A percentile compares a stretch with the other conserved stretches of the same genome.
Evolutionary conservation across 345 rosid genomes (phyloP).

Genomic region (Citrus glauca): DNA sequence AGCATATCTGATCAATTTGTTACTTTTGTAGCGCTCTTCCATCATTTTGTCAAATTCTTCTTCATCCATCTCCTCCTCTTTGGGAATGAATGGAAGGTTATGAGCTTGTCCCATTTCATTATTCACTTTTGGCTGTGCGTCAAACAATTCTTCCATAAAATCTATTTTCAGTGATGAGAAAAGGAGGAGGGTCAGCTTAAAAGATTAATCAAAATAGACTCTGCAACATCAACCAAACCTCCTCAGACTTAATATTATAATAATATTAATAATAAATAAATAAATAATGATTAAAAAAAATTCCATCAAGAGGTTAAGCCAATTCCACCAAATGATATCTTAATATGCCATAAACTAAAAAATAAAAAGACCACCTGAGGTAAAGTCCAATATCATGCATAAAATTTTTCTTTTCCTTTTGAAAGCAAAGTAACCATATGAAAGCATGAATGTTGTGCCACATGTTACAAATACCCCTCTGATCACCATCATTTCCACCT

Average conservation of each 20-base stretch:
- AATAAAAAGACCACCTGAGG: background rate
- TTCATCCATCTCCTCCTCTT: conserved; percentile 74
- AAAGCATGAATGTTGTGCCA: background rate
- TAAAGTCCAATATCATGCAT: background rate
- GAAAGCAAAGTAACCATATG: background rate
- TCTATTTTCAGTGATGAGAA: conserved; percentile 30
- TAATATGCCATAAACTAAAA: background rate
- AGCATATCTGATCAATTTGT: conserved; percentile 41
- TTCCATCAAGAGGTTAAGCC: background rate
- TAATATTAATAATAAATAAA: background rate
- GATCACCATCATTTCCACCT: background rate
- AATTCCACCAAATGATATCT: background rate
- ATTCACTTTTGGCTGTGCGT: conserved; percentile 34
- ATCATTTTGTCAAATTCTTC: conserved; percentile 78
- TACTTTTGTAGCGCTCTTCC: conserved; percentile 70
- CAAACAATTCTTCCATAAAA: conserved; percentile 46
- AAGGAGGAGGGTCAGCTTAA: background rate
- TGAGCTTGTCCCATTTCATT: conserved; percentile 34
- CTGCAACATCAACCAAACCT: conserved; percentile 15
- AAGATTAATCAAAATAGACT: background rate
- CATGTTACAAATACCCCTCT: background rate
- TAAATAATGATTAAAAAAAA: background rate
- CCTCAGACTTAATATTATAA: background rate
- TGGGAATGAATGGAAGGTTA: conserved; percentile 52
- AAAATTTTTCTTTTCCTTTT: background rate